Base-by-base conservation (phyloP, 2,329 filamentous ascomycete genomes). In the Hypoxylon sp. region DNA sequence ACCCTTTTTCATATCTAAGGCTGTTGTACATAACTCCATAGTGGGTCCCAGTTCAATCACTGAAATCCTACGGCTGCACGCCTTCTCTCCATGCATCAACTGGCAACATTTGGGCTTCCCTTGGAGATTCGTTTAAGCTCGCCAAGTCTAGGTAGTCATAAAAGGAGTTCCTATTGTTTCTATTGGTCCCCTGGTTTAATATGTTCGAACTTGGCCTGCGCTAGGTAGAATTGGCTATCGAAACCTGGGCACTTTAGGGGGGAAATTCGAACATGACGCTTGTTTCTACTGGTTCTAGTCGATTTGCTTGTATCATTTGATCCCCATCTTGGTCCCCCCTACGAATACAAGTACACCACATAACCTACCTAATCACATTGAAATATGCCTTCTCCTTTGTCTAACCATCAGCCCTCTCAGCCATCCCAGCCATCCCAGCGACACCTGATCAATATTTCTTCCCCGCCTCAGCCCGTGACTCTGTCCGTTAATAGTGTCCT, bases 351-450 rank as follows among this genome's bases (percentile, higher is more conserved):
- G 24, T 26, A 32, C 30, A 32, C 41, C 41, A 46, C 20, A 41
- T 22, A 28, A 15, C 28, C 22, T 28, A 15, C 28, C 22, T 28
- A n/a, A 47, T 26, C 20, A 26, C 22, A 26, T 56, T 56, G 58
- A 70, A 68, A 68, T 60, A 74, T 74, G 72, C 56, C 72, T 67
- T 64, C 70, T 69, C 72, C 71, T 73, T 72, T 72, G 69, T 70
- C 67, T 52, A 65, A 65, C 59, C 68, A 72, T 47, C 71, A 65
- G 32, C 34, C 34, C 4, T 39, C 34, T 17, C 7, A 17, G n/a
- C 6, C 30, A 32, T 39, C 34, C 7, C 41, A 22, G 47, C 51
- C 65, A 22, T 60, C 41, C 46, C 68, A 64, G 44, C 65, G 68
- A 47, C 64, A 47, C 20, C 50, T 59, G 22, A 64, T 58, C 44